A percentile compares a stretch with the other conserved stretches of the same genome.
These are phyloP conservation scores for Acanthamoeba healyi DNA, from an alignment of 208 protist species.

Conservation along the genomic window DNA sequence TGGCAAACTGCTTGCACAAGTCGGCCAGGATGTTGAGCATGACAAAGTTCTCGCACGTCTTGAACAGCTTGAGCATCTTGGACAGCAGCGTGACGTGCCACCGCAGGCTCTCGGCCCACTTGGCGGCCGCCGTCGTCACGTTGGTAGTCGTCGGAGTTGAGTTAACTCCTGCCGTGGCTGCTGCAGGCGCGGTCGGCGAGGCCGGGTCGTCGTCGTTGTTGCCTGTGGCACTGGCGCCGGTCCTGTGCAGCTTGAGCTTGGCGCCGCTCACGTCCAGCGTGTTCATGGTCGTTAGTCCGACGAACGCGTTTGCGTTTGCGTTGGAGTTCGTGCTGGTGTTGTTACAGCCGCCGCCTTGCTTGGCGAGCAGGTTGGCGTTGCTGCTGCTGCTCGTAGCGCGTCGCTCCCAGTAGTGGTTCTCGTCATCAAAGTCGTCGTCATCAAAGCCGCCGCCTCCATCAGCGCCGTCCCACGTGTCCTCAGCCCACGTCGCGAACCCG, in stretches of 20 bases:
- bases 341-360: neutral
- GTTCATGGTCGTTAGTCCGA: neutral
- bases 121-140: neutral
- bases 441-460: neutral
- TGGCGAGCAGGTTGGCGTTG: neutral
- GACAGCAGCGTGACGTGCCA: constrained; percentile 58
- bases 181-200: too few species aligned
- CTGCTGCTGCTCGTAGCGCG: neutral
- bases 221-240: neutral
- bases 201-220: neutral
- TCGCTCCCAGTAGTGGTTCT: constrained; percentile 4
- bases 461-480: constrained; percentile 19
- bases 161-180: neutral
- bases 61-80: constrained; percentile 72
- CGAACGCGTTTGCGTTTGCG: constrained; percentile 12
- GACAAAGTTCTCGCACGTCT: constrained; percentile 72
- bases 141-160: neutral
- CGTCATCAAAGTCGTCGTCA: neutral
- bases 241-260: neutral
- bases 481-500: constrained; percentile 49
- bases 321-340: neutral
- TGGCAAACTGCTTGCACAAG: constrained; percentile 43
- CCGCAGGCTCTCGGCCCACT: constrained; percentile 31
- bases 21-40: constrained; percentile 62
- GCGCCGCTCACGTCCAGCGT: neutral